Conservation (phyloP, 2,329 filamentous ascomycete genomes). For the Cercospora sesami region DNA sequence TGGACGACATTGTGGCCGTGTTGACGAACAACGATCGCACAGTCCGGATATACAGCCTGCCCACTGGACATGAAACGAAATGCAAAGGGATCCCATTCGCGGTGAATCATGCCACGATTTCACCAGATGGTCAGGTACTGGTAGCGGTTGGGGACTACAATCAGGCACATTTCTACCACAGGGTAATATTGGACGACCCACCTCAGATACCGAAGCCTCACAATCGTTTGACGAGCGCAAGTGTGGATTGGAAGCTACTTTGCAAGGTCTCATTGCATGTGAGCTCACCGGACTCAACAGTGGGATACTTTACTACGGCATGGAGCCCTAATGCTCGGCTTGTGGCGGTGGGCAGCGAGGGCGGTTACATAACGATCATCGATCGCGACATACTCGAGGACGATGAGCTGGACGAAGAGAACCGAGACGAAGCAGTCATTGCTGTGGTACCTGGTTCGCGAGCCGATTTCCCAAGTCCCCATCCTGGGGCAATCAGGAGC, state of each 20-base stretch:
- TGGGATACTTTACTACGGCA: conserved; percentile 72
- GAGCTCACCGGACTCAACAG: conserved; percentile 40
- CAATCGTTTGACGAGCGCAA: conserved; percentile 38
- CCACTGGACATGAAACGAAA: conserved; percentile 66
- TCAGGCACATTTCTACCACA: conserved; percentile 77
- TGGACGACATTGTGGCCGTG: conserved; percentile 63
- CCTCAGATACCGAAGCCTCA: conserved; percentile 43
- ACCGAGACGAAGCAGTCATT: conserved; percentile 61
- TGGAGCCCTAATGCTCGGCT: conserved; percentile 72
- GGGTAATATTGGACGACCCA: conserved; percentile 41
- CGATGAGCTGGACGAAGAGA: conserved; percentile 42
- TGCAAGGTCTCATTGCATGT: conserved; percentile 46
- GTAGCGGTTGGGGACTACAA: conserved; percentile 86
- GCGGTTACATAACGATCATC: conserved; percentile 75
- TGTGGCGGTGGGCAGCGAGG: conserved; percentile 76
- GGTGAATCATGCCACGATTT: conserved; percentile 93
- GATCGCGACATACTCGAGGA: conserved; percentile 53
- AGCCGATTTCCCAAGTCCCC: conserved; percentile 55
- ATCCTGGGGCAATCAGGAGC: conserved; percentile 75
- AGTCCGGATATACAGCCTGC: conserved; percentile 78
- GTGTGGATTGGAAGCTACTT: conserved; percentile 45
- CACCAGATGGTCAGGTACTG: conserved; percentile 78
- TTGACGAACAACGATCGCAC: conserved; percentile 90
- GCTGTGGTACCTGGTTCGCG: conserved; percentile 77
- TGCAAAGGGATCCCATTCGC: conserved; percentile 74